These are phyloP conservation scores for Arachnomyces sp. DNA, from an alignment of 2,329 filamentous ascomycete species.

Conservation along the genomic window DNA sequence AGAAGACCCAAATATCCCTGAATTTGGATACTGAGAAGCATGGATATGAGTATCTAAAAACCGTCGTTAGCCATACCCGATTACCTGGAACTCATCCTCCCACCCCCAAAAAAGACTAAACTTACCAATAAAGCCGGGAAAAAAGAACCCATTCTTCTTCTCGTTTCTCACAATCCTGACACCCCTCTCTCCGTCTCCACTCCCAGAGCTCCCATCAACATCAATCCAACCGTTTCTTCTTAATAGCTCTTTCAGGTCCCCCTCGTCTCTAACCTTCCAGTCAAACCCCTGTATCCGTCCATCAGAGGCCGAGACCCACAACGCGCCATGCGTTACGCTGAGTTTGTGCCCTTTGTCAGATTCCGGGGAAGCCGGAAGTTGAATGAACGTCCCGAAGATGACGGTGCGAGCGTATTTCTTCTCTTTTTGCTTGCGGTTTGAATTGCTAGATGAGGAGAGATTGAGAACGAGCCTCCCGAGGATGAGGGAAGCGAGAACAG, in stretches of 20 bases:
- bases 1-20: slow-evolving; percentile 84
- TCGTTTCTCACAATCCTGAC: slow-evolving; percentile 31
- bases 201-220: slow-evolving; percentile 8
- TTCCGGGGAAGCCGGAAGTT: slow-evolving; percentile 44
- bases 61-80: not conserved
- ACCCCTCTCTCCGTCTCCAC: slow-evolving; percentile 10
- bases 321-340: slow-evolving; percentile 42
- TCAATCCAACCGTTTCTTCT: slow-evolving; percentile 26
- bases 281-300: slow-evolving; percentile 28
- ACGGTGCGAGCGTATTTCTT: slow-evolving; percentile 28
- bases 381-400: slow-evolving; percentile 56
- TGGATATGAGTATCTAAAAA: slow-evolving; percentile 82
- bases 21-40: slow-evolving; percentile 89
- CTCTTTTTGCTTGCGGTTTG: slow-evolving; percentile 1
- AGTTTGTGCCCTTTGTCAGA: slow-evolving; percentile 45
- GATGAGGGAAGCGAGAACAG: too few relatives aligned
- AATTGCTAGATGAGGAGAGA: too few relatives aligned
- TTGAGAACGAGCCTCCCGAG: too few relatives aligned
- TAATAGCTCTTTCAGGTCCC: slow-evolving; percentile 19
- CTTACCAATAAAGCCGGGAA: slow-evolving; percentile 41
- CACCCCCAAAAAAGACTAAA: not conserved
- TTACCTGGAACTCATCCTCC: too few relatives aligned
- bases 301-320: slow-evolving; percentile 26
- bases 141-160: slow-evolving; percentile 37
- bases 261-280: slow-evolving; percentile 23